Conservation (phyloP, 495 filamentous ascomycete species). For the Alectoria sarmentosa region DNA sequence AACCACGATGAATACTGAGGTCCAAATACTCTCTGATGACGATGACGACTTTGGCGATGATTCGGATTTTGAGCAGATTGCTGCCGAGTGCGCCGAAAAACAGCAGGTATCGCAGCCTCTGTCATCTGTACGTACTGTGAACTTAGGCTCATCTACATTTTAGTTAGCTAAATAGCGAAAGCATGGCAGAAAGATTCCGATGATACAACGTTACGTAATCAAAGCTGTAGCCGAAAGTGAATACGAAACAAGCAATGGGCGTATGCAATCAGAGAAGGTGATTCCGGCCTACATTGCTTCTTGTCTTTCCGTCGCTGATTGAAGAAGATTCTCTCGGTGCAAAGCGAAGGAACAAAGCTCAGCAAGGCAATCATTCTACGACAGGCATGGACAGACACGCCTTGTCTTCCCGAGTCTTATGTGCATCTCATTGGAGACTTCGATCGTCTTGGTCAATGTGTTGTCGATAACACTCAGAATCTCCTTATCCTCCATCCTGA, state of each 20-base stretch:
- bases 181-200: conserved; percentile 50
- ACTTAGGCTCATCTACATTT: conserved; percentile 8
- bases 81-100: conserved; percentile 43
- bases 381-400: conserved; percentile 76
- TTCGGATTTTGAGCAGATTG: conserved; percentile 55
- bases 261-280: conserved; percentile 64
- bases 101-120: conserved; percentile 19
- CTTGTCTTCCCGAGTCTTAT: conserved; percentile 62
- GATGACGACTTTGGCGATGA: conserved; percentile 65
- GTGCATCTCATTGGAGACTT: conserved; percentile 85
- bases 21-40: conserved; percentile 36
- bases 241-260: conserved; percentile 56
- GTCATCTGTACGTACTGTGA: conserved; percentile 43
- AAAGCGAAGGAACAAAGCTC: conserved; percentile 59
- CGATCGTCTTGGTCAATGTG: conserved; percentile 52
- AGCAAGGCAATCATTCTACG: conserved; percentile 68
- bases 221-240: conserved; percentile 59
- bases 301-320: conserved; percentile 27
- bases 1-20: conserved; percentile 11
- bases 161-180: conserved; percentile 31
- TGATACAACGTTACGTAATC: conserved; percentile 77
- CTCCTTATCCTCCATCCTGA: conserved; percentile 93
- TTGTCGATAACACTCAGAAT: conserved; percentile 70
- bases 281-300: neutral
- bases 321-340: conserved; percentile 62